phyloP scores from a whole-genome alignment of 1,139 yeast species.

The Spathaspora sp. region DNA sequence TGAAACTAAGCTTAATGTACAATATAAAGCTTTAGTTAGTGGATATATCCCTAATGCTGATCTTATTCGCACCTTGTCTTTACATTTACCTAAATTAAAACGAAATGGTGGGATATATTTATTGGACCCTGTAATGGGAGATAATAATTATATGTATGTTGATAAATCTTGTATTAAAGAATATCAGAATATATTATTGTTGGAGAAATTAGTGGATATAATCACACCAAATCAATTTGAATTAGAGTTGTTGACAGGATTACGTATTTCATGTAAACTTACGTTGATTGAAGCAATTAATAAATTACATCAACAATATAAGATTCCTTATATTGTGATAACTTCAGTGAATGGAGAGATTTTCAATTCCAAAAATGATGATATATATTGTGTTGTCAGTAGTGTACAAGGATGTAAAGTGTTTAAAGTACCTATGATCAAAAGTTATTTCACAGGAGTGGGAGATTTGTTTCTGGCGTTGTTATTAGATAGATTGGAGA shows the following conservation, averaged over 20 bases:
- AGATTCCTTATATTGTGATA: slow-evolving; percentile 64
- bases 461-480: slow-evolving; percentile 90
- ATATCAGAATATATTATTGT: slow-evolving; percentile 54
- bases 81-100: slow-evolving; percentile 17
- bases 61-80: slow-evolving; percentile 23
- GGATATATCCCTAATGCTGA: slow-evolving; percentile 39
- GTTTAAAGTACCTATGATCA: slow-evolving; percentile 54
- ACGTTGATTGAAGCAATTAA: slow-evolving; percentile 48
- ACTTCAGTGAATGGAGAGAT: slow-evolving; percentile 32
- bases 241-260: slow-evolving; percentile 67
- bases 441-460: slow-evolving; percentile 85
- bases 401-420: slow-evolving; percentile 20
- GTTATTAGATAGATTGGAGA: slow-evolving; percentile 57
- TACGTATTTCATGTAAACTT: slow-evolving; percentile 40
- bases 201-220: slow-evolving; percentile 54
- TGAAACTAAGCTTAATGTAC: slow-evolving; percentile 11
- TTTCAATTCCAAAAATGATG: slow-evolving; percentile 8
- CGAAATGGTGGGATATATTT: slow-evolving; percentile 46
- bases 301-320: slow-evolving; percentile 48
- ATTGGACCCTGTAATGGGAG: slow-evolving; percentile 94
- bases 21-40: slow-evolving; percentile 29
- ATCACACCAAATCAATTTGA: slow-evolving; percentile 94
- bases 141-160: slow-evolving; percentile 81
- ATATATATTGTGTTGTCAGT: slow-evolving; percentile 56
- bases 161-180: slow-evolving; percentile 64